Evolutionary conservation across 73 alveolate species (phyloP).

Genomic region (Paramecium caudatum): DNA sequence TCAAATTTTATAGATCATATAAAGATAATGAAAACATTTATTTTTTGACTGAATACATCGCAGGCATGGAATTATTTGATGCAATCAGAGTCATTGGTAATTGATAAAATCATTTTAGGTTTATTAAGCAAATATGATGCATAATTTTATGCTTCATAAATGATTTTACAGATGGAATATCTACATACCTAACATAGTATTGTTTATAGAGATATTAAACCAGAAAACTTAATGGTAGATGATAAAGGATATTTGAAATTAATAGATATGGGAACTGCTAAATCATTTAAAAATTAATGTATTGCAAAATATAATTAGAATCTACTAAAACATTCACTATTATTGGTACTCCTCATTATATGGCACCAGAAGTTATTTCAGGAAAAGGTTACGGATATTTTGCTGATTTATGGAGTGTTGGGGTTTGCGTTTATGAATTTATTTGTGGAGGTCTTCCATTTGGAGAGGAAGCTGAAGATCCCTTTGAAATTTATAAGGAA

Average conservation of each 20-base stretch:
- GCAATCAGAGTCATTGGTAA: conserved; percentile 78
- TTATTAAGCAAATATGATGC: conserved; percentile 69
- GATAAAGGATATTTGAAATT: conserved; percentile 72
- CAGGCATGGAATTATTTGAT: conserved; percentile 82
- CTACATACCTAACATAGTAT: conserved; percentile 67
- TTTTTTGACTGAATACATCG: conserved; percentile 79
- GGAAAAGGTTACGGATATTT: conserved; percentile 75
- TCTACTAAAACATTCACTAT: conserved; percentile 73
- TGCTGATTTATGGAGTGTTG: conserved; percentile 78
- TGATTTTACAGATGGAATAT: conserved; percentile 67
- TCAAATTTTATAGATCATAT: conserved; percentile 77
- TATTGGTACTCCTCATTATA: conserved; percentile 78
- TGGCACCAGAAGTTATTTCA: conserved; percentile 80
- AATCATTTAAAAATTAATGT: conserved; percentile 50
- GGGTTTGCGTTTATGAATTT: conserved; percentile 64
- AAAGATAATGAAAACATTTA: conserved; percentile 79
- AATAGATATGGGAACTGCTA: conserved; percentile 79
- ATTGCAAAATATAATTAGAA: not conserved
- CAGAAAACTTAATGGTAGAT: conserved; percentile 77
- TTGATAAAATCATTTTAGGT: not conserved
- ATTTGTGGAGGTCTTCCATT: conserved; percentile 89
- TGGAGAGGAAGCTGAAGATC: conserved; percentile 85
- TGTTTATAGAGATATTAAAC: conserved; percentile 75
- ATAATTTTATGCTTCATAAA: conserved; percentile 63
- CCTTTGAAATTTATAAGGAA: conserved; percentile 83